Base-by-base conservation (phyloP, 768 basidiomycete species). In the Leccinum subtestaceum region DNA sequence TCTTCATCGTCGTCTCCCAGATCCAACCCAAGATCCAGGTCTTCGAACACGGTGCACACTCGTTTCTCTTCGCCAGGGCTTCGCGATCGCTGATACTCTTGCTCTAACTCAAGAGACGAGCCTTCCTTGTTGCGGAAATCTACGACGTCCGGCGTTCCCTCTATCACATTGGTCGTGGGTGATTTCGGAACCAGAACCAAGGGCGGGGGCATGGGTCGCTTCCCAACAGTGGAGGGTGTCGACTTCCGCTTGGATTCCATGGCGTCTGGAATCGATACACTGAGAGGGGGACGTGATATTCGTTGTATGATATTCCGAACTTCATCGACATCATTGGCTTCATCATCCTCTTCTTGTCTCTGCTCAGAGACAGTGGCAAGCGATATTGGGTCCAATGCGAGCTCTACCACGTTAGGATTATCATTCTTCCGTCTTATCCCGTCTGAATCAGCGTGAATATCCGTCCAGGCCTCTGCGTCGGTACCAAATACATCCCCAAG, bases 391-490 rank as follows among this genome's bases (percentile, higher is more conserved):
- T 81, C 81, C 48, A 87, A 70, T 15, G 83, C 80, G 9, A 87
- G 76, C 23, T 83, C 70, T 43, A 84, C 79, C 43, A 84, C 70
- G 60, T 85, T 78, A 1, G 81, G 80, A 65, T 65, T 57, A 63
- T 64, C 53, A 34, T 58, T 49, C 61, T 59, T 63, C 71, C 65
- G 59, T 71, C 63, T 65, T 55, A 56, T 46, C 58, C 59, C 61
- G 60, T 65, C 71, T 29, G 66, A 69, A 58, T 78, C 71, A 43
- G 75, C 66, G 53, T 68, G 83, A 52, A 88, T 76, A 53, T 82
- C 82, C 58, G 77, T 75, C 86, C 86, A 87, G 1, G 82, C 80
- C 62, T 86, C 82, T 60, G 76, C 82, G 68, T 87, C 87, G n/a
- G 79, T 78, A 49, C 86, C 85, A 72, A 87, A 88, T 7, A 87